phyloP scores from a whole-genome alignment of 192 early-diverging fungal species.

The Rhizophagus sp. region DNA sequence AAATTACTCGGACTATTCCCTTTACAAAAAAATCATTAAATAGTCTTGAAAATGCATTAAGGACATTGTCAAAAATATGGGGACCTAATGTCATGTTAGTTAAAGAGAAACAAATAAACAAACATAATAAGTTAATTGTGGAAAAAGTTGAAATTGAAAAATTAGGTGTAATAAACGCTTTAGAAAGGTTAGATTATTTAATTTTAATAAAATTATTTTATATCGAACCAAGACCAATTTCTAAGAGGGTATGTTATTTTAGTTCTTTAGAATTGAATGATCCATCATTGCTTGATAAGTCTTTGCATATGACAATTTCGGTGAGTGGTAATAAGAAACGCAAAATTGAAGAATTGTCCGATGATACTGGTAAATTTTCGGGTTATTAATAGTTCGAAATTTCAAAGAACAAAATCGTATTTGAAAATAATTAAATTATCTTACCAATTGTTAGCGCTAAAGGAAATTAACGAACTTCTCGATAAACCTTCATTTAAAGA shows the following conservation, averaged over 20 bases:
- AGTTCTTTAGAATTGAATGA: conserved; percentile 15
- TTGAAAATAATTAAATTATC: not conserved
- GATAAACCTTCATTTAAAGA: conserved; percentile 31
- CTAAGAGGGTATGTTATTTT: not conserved
- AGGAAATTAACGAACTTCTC: conserved; percentile 37
- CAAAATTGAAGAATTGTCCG: conserved; percentile 11
- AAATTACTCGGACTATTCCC: not conserved
- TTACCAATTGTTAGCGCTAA: conserved; percentile 19
- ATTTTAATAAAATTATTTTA: not conserved
- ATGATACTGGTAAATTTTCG: not conserved
- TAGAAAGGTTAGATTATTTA: conserved; percentile 22
- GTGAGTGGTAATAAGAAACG: conserved; percentile 15
- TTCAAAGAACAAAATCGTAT: not conserved
- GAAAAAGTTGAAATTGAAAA: conserved; percentile 23
- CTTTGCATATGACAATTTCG: not conserved
- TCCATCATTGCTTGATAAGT: not conserved
- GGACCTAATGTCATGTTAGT: conserved; percentile 26
- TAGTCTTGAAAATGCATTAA: conserved; percentile 27
- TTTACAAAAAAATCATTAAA: conserved; percentile 17
- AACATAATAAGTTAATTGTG: conserved; percentile 15
- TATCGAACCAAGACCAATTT: not conserved
- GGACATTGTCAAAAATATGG: conserved; percentile 22
- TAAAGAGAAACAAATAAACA: conserved; percentile 18
- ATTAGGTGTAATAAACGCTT: not conserved
- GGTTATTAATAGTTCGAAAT: not conserved